Evolutionary conservation across 192 early-diverging fungal genomes (phyloP), one percentile per base, ranked within the genome.

Genomic region (Coemansia sp.): DNA sequence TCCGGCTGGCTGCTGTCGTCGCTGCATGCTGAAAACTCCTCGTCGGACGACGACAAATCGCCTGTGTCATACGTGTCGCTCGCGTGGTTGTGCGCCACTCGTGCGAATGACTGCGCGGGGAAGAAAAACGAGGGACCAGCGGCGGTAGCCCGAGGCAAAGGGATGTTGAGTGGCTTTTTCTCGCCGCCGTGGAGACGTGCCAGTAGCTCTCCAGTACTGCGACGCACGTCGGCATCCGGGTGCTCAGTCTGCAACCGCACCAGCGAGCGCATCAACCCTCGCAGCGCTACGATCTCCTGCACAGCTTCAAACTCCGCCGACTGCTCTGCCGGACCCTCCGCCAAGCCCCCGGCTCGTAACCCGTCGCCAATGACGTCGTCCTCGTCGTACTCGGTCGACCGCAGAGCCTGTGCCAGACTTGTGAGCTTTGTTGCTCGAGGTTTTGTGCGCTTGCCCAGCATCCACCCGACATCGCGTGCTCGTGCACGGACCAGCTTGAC

Each of bases 101-200:
- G 62, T n/a, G 40, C 64, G 55, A 82, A 74, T 57, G 64, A 57
- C 3, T 53, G 32, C 0, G 79, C 79, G 1, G 79, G 49, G 32
- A 70, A 76, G 62, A 68, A 81, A 64, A 82, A 82, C 37, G 74
- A 76, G 0, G 74, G 79, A 3, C 79, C 79, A 14, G 40, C 43
- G 1, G 63, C 43, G 60, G 76, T 65, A 35, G 79, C 66, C 62
- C 72, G 67, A 4, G 68, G 70, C 49, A 72, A 30, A 10, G 79
- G 79, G 6, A 82, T 47, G 52, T 69, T 73, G 46, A 76, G 71
- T 21, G 59, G 68, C 68, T 76, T 76, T 35, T 75, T 80, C 57
- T 59, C 57, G 47, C 65, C 53, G 69, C 65, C 68, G 59, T 72
- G 75, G 38, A 72, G 68, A 13, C 67, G 67, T 19, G 62, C 73